Evolutionary conservation across 2,329 filamentous ascomycete species (phyloP).

Genomic region (Myriosclerotinia duriaeana): DNA sequence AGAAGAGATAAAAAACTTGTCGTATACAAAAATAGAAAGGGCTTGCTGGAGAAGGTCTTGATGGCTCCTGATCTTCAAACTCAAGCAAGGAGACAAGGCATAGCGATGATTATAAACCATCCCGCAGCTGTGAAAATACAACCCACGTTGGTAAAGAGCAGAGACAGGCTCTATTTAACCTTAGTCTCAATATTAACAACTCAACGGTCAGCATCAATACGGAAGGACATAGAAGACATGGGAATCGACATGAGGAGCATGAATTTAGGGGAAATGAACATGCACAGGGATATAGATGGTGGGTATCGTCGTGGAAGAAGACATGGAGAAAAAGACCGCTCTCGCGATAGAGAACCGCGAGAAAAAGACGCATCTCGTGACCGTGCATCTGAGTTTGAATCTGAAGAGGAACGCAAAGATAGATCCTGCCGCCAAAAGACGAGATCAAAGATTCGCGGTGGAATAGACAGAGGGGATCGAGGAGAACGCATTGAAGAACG

Average conservation of each 20-base stretch:
- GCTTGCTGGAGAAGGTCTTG: neutral
- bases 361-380: no score
- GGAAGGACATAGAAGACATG: neutral
- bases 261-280: no score
- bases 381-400: no score
- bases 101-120: neutral
- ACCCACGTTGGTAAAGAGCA: neutral
- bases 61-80: neutral
- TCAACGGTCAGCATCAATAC: neutral
- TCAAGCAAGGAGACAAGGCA: accelerated
- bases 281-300: no score
- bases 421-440: no score
- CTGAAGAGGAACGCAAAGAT: no score
- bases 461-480: neutral
- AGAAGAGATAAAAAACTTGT: neutral
- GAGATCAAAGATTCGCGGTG: neutral
- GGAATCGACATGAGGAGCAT: neutral
- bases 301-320: neutral
- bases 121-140: neutral
- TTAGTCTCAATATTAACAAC: neutral
- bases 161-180: neutral
- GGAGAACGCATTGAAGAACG: neutral
- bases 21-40: neutral
- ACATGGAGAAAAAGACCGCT: neutral
- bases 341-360: no score